Evolutionary conservation across 805 yeast species (phyloP).

Genomic region (Candida endomychidarum): DNA sequence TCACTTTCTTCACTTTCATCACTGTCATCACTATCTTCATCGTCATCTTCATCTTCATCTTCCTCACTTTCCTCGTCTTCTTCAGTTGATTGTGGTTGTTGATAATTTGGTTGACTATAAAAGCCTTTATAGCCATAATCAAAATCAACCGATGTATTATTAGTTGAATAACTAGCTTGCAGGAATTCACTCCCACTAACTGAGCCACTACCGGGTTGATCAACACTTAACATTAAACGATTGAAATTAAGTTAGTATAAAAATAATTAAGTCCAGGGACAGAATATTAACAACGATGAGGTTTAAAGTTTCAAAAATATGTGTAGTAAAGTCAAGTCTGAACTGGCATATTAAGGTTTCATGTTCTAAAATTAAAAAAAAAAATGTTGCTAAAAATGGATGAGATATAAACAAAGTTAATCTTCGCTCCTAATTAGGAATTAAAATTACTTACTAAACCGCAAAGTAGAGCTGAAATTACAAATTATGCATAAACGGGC

Average conservation of each 20-base stretch:
- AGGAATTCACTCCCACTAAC: constrained; percentile 34
- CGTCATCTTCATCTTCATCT: constrained; percentile 13
- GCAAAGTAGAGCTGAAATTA: neutral
- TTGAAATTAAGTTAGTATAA: neutral
- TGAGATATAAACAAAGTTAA: constrained; percentile 1
- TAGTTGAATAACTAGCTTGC: constrained; percentile 21
- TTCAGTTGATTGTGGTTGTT: constrained; percentile 3
- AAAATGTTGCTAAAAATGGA: neutral
- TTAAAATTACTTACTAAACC: neutral
- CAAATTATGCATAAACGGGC: neutral
- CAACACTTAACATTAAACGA: constrained; percentile 5
- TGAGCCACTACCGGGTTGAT: constrained; percentile 14
- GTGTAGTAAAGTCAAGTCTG: too few species aligned
- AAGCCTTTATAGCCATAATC: constrained; percentile 2
- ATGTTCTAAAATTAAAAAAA: constrained; percentile 2
- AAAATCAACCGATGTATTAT: constrained; percentile 14
- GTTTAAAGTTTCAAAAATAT: neutral
- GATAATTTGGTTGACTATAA: constrained; percentile 5
- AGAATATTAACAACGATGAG: neutral
- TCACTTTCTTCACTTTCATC: constrained; percentile 14
- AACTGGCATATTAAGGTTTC: neutral
- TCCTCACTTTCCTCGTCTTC: constrained; percentile 11
- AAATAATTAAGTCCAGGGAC: too few species aligned
- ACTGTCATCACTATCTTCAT: constrained; percentile 11
- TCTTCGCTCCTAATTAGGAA: constrained; percentile 4